Percentiles rank a stretch among this genome's conserved stretches.
Evolutionary conservation across 345 rosid genomes (phyloP).

Genomic region (Xanthoceras sorbifolium): DNA sequence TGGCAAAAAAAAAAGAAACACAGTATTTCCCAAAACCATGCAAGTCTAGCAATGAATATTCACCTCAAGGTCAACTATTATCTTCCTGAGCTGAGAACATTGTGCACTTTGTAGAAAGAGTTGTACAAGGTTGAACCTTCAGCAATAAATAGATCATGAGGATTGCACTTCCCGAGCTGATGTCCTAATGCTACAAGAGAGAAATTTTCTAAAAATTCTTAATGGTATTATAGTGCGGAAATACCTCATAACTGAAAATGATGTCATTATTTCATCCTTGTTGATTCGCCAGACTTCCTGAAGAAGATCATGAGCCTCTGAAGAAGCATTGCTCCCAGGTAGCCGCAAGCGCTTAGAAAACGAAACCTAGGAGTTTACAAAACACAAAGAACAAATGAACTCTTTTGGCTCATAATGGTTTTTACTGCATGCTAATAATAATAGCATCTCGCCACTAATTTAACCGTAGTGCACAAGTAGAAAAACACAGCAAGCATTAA

Average conservation of each 20-base stretch:
- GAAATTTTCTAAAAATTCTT: not conserved
- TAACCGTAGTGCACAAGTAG: not conserved
- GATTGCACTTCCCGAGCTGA: constrained; percentile 18
- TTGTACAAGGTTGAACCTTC: constrained; percentile 89
- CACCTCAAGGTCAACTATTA: constrained; percentile 94
- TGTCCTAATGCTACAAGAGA: constrained; percentile 17
- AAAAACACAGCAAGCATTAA: constrained; percentile 4
- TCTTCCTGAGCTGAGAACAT: constrained; percentile 76
- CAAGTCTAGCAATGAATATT: constrained; percentile 26
- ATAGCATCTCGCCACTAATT: not conserved
- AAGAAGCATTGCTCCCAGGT: constrained; percentile 58
- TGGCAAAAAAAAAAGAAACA: constrained; percentile 1
- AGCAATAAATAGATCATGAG: constrained; percentile 26
- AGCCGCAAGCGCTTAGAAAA: constrained; percentile 77
- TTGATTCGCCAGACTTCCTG: constrained; percentile 74
- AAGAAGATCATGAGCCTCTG: constrained; percentile 50
- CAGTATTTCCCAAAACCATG: constrained; percentile 20
- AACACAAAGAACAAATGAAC: constrained; percentile 21
- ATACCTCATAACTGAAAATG: constrained; percentile 90
- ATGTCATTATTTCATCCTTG: constrained; percentile 80
- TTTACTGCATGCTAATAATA: not conserved
- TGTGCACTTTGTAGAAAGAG: constrained; percentile 62
- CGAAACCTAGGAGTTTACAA: constrained; percentile 60
- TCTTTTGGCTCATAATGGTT: constrained; percentile 17
- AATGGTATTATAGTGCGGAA: constrained; percentile 16